A percentile compares a stretch with the other conserved stretches of the same genome.
Evolutionary conservation across 495 filamentous ascomycete genomes (phyloP).

Genomic region (Physcia stellaris): DNA sequence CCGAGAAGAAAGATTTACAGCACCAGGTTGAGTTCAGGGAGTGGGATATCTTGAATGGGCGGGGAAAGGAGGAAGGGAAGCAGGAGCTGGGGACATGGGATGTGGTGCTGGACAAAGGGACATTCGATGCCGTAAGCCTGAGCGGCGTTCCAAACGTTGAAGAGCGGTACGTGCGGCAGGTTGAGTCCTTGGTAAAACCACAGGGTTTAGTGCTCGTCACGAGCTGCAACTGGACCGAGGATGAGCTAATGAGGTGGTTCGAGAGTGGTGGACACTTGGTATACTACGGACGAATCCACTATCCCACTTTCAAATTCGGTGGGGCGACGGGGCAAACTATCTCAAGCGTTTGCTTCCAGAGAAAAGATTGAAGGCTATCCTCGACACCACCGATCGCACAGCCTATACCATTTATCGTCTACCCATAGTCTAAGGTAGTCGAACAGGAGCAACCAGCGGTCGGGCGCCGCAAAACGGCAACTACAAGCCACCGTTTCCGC

Average conservation of each 20-base stretch:
- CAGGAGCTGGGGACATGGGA: constrained; percentile 48
- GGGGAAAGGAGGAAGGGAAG: constrained; percentile 12
- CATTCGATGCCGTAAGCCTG: constrained; percentile 84
- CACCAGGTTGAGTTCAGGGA: constrained; percentile 45
- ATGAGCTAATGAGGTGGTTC: constrained; percentile 71
- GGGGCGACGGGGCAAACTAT: constrained; percentile 68
- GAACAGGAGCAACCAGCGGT: too few species aligned
- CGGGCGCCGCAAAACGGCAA: constrained; percentile 49
- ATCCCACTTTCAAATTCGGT: constrained; percentile 53
- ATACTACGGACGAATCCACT: constrained; percentile 54
- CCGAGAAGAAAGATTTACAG: constrained; percentile 15
- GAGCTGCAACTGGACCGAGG: constrained; percentile 96
- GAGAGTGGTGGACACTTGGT: constrained; percentile 34
- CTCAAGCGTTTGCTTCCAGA: constrained; percentile 58
- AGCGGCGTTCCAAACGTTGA: constrained; percentile 40
- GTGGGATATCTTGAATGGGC: constrained; percentile 61
- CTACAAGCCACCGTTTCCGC: constrained; percentile 64
- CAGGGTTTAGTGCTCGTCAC: constrained; percentile 73
- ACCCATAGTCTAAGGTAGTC: too few species aligned
- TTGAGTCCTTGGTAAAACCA: constrained; percentile 46
- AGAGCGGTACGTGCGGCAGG: constrained; percentile 59
- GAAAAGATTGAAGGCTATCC: constrained; percentile 13
- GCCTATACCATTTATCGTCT: too few species aligned
- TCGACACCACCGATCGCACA: too few species aligned
- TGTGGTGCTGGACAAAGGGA: constrained; percentile 89